phyloP scores from a whole-genome alignment of 129 eudicot genomes.

The Apium graveolens region DNA sequence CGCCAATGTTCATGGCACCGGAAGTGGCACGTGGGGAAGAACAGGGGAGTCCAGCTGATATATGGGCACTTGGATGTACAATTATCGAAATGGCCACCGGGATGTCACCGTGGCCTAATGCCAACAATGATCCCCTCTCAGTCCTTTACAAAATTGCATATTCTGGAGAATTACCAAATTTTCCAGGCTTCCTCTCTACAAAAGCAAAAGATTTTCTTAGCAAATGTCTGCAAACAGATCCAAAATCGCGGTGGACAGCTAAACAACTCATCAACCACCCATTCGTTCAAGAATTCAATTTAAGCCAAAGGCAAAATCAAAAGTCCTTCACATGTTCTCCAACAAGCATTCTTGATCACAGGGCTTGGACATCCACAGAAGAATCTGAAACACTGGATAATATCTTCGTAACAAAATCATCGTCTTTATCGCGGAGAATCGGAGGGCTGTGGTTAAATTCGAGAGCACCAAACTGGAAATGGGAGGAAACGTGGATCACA shows the following conservation, averaged over 20 bases:
- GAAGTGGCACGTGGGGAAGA: conserved; percentile 74
- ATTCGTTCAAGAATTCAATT: conserved; percentile 28
- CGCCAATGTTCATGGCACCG: conserved; percentile 78
- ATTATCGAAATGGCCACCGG: conserved; percentile 73
- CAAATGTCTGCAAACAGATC: conserved; percentile 48
- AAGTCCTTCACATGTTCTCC: conserved; percentile 42
- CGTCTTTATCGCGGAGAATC: conserved; percentile 34
- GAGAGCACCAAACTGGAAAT: conserved; percentile 22
- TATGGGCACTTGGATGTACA: conserved; percentile 83
- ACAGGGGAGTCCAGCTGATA: conserved; percentile 64
- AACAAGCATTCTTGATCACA: conserved; percentile 66
- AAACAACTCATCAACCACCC: conserved; percentile 52
- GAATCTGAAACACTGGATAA: conserved; percentile 18
- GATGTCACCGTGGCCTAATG: conserved; percentile 42
- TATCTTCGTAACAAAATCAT: not conserved
- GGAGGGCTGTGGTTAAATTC: conserved; percentile 30
- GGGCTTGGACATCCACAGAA: conserved; percentile 46
- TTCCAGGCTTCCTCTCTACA: conserved; percentile 39
- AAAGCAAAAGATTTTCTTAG: conserved; percentile 49
- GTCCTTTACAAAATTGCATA: conserved; percentile 45
- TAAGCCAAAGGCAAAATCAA: not conserved
- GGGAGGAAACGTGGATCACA: conserved; percentile 51
- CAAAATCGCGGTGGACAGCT: conserved; percentile 54
- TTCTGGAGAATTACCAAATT: conserved; percentile 50
- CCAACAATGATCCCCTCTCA: conserved; percentile 21